Base-by-base conservation (phyloP, 1,284 basidiomycete genomes). In the Malassezia japonica region DNA sequence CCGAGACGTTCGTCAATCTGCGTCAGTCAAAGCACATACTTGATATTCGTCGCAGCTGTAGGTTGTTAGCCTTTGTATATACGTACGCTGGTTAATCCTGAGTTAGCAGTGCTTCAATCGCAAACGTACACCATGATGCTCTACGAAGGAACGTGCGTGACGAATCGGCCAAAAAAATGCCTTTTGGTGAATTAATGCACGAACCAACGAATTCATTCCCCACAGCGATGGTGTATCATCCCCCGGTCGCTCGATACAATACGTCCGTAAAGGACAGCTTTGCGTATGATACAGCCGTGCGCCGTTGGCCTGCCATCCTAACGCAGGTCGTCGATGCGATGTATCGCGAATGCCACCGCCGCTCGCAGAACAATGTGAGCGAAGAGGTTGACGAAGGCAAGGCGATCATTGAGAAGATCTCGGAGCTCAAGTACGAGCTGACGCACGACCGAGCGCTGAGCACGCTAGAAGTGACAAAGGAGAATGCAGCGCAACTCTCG, bases 401-500 rank as follows among this genome's bases (percentile, higher is more conserved):
- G 72, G 74, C 35, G 18, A 82, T 94, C 62, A 90, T 98, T 51
- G 79, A 82, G 50, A 78, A 81, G 61, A 78, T 91, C 51, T 83
- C 85, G 62, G 81, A 81, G 64, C 76, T 96, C 56, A 94, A 91
- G 75, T 86, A 92, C 75, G 82, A 86, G 67, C 90, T 95, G 84
- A 83, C 81, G 0, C 79, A 86, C 56, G 85, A 95, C 74, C 80
- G 80, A 41, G 74, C 78, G 3, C 75, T 98, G 37, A 78, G 82
- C 84, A 50, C 59, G 45, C 59, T 73, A 40, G 35, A 34, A 9
- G 56, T 61, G 25, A 49, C 56, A 9, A 8, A 54, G 0, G 48
- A 54, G 9, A 45, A 62, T 28, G 58, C 54, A 21, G 43, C 61
- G 13, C 32, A 25, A 23, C 21, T 36, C 9, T 32, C 34, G 13